Evolutionary conservation across 1,139 yeast species (phyloP).

Genomic region (Hansenula lynferdii): DNA sequence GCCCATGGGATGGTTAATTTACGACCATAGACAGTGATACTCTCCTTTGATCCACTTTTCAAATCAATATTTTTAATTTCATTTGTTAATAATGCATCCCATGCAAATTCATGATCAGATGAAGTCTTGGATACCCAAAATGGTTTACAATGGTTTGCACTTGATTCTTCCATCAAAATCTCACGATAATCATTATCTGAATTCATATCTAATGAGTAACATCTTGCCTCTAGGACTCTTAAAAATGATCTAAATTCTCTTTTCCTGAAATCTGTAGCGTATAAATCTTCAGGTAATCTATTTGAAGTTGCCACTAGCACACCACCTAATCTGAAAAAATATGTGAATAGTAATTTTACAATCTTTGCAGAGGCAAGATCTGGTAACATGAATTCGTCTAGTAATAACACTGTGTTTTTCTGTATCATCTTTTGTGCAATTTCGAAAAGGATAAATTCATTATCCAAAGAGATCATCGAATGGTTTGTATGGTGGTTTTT

Average conservation of each 20-base stretch:
- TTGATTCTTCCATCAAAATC: slow-evolving; percentile 30
- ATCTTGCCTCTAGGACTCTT: slow-evolving; percentile 52
- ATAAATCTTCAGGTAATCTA: slow-evolving; percentile 64
- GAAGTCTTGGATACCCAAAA: slow-evolving; percentile 26
- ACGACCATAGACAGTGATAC: slow-evolving; percentile 53
- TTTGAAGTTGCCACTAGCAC: slow-evolving; percentile 71
- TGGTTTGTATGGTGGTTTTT: slow-evolving; percentile 26
- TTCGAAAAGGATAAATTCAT: slow-evolving; percentile 62
- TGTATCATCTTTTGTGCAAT: slow-evolving; percentile 62
- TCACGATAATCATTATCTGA: slow-evolving; percentile 53
- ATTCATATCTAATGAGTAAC: slow-evolving; percentile 60
- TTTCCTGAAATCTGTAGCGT: slow-evolving; percentile 59
- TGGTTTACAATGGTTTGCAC: slow-evolving; percentile 18
- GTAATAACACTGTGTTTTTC: slow-evolving; percentile 52
- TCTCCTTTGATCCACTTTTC: slow-evolving; percentile 25
- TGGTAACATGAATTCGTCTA: slow-evolving; percentile 74
- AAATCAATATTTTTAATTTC: slow-evolving; percentile 12
- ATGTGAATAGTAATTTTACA: slow-evolving; percentile 57
- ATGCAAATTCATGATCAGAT: not conserved
- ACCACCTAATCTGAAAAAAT: slow-evolving; percentile 69
- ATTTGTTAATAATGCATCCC: slow-evolving; percentile 2
- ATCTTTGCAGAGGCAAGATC: slow-evolving; percentile 71
- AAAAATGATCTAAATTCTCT: slow-evolving; percentile 54
- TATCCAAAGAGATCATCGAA: slow-evolving; percentile 41
- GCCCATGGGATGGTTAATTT: slow-evolving; percentile 42